phyloP scores from a whole-genome alignment of 208 protist species.

The Tritrichomonas musculus region DNA sequence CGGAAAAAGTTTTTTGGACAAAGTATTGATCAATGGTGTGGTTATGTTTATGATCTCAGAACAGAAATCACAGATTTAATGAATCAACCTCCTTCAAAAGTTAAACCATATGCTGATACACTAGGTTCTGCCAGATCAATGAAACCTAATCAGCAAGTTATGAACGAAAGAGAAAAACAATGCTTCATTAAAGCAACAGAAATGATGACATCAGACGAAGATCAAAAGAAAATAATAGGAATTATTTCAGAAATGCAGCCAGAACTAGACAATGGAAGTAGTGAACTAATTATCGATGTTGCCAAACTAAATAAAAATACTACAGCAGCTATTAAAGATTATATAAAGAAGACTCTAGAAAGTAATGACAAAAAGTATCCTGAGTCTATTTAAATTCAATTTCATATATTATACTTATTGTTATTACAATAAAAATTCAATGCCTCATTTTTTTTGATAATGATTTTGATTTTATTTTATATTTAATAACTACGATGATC shows the following conservation, averaged over 20 bases:
- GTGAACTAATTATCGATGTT: background rate
- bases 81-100: background rate
- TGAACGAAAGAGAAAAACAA: background rate
- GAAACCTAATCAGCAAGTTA: background rate
- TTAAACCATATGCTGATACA: background rate
- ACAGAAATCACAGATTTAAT: background rate
- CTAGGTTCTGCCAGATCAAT: background rate
- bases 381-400: no score
- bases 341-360: background rate
- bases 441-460: no score
- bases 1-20: background rate
- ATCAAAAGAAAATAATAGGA: background rate
- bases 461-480: no score
- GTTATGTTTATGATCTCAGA: background rate
- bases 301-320: background rate
- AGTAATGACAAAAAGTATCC: background rate
- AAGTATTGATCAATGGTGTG: background rate
- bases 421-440: no score
- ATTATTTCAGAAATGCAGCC: background rate
- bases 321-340: background rate
- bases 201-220: background rate
- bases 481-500: no score
- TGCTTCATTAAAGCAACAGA: background rate
- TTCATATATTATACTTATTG: no score
- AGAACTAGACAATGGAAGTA: background rate